Evolutionary conservation across 108 stramenopile genomes (phyloP), one percentile per base, ranked within the genome.

Genomic region (Epithemia pelagica): DNA sequence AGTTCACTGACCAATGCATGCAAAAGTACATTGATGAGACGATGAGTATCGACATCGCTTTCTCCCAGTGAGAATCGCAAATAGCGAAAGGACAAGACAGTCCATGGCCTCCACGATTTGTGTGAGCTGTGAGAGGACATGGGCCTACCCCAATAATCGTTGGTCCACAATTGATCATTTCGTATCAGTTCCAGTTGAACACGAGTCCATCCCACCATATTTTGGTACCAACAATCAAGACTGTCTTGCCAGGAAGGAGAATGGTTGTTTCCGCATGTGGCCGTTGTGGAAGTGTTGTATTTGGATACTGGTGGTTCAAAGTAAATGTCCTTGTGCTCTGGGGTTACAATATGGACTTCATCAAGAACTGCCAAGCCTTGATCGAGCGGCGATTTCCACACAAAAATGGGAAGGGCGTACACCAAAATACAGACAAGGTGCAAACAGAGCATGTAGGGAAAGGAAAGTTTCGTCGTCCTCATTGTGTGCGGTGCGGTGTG

Each of bases 71-170:
- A 8, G 28, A 28, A 28, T 54, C 62, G 55, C 28, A 72, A 46
- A 52, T 79, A 70, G 25, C 91, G 86, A 72, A 92, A 92, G 24
- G 83, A 79, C 58, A 89, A 78, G 27, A 90, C 72, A 0, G 81
- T 73, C 23, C 88, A 30, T 0, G 91, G 91, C 60, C 91, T 62
- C 87, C 88, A 92, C 10, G 73, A 75, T 60, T 87, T 84, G 70
- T 92, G 91, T 24, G 74, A 75, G 10, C 55, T 73, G 15, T 65
- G 22, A 0, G 70, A 61, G 0, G 59, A 24, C 69, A 92, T 82
- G 25, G 86, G 83, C 1, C 83, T 58, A 7, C 83, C 83, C 83
- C 83, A 84, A 58, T 84, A 84, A 52, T 84, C 83, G 58, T 84
- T 84, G 30, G 58, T 55, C 37, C 37, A 46, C 15, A 46, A 30